A percentile compares a stretch with the other conserved stretches of the same genome.
Evolutionary conservation across 108 stramenopile genomes (phyloP).

Genomic region (Bacterosira constricta): DNA sequence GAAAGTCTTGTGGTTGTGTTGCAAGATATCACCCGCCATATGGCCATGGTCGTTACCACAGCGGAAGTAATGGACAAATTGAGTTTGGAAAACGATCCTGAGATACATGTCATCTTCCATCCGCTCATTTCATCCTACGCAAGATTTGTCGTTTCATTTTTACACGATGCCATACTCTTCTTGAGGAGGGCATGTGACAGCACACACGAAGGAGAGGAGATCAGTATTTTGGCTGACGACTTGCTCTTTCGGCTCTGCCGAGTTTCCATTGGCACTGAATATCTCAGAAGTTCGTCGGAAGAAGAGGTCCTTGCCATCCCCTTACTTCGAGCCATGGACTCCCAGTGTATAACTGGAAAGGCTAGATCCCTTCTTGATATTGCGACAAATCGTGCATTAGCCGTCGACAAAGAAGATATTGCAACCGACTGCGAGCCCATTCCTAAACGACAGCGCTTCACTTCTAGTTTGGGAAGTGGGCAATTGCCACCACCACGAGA

Average conservation of each 20-base stretch:
- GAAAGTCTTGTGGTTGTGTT: constrained; percentile 11
- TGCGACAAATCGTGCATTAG: constrained; percentile 10
- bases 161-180: constrained; percentile 27
- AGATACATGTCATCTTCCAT: constrained; percentile 35
- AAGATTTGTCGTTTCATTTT: constrained; percentile 17
- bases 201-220: neutral
- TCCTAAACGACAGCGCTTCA: constrained; percentile 26
- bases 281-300: constrained; percentile 1
- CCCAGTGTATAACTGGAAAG: constrained; percentile 12
- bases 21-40: constrained; percentile 21
- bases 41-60: constrained; percentile 11
- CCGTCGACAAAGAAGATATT: neutral
- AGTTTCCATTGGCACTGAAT: constrained; percentile 16
- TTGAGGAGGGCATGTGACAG: constrained; percentile 7
- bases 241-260: constrained; percentile 34
- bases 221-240: constrained; percentile 28
- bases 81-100: constrained; percentile 18
- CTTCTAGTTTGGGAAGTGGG: neutral
- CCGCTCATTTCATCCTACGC: constrained; percentile 22
- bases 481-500: neutral
- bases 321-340: constrained; percentile 30
- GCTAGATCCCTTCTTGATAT: constrained; percentile 31
- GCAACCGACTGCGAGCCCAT: neutral
- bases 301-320: constrained; percentile 27
- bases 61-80: constrained; percentile 43